phyloP scores from a whole-genome alignment of 805 yeast genomes.

The Trichomonascus vanleenenianus region DNA sequence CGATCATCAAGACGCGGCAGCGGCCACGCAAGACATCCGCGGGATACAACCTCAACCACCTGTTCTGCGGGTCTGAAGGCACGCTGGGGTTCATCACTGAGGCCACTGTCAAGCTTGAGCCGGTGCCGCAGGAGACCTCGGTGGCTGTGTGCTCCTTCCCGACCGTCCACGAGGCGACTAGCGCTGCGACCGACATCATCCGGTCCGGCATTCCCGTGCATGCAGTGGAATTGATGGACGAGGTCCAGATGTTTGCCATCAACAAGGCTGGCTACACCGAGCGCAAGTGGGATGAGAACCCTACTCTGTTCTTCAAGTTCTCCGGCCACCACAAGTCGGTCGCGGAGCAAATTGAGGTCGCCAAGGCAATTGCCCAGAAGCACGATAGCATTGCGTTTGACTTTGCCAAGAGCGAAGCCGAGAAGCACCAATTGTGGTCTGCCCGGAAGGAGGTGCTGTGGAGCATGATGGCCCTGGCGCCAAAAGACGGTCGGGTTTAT shows the following conservation, averaged over 20 bases:
- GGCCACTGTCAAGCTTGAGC: conserved; percentile 63
- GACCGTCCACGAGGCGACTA: conserved; percentile 60
- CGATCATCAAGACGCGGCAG: conserved; percentile 62
- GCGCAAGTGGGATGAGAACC: conserved; percentile 48
- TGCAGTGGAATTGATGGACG: conserved; percentile 70
- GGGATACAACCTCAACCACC: conserved; percentile 70
- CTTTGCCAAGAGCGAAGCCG: conserved; percentile 52
- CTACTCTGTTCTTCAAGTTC: conserved; percentile 58
- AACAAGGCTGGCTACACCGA: conserved; percentile 46
- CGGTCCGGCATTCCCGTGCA: conserved; percentile 57
- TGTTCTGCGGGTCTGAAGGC: conserved; percentile 73
- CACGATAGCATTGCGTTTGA: conserved; percentile 54
- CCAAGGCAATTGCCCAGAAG: conserved; percentile 42
- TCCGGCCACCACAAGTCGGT: conserved; percentile 41
- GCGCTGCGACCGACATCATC: conserved; percentile 55
- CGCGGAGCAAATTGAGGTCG: conserved; percentile 38
- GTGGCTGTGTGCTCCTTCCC: conserved; percentile 67
- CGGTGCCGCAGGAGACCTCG: conserved; percentile 54
- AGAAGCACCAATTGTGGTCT: conserved; percentile 61
- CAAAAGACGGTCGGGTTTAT: conserved; percentile 45
- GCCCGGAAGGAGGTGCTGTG: conserved; percentile 67
- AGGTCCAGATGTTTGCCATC: conserved; percentile 61
- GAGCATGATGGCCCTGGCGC: conserved; percentile 64
- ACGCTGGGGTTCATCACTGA: conserved; percentile 74
- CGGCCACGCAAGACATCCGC: conserved; percentile 75